These are phyloP conservation scores for Ogataea paraovalis DNA, from an alignment of 805 yeast genomes.

Conservation along the genomic window DNA sequence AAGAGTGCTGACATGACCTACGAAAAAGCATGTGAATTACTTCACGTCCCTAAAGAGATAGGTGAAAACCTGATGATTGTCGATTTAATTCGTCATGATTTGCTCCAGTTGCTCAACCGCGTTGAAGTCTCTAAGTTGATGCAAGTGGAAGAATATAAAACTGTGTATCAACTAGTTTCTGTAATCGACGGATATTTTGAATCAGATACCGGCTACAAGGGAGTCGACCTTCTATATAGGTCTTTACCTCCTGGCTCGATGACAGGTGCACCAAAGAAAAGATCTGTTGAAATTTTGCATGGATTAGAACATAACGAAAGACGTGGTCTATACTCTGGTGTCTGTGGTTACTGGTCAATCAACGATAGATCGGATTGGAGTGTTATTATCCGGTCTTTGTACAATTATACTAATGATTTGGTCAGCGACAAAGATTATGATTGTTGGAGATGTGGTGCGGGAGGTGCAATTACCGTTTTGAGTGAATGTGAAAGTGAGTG, in stretches of 20 bases:
- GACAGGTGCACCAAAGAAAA: constrained; percentile 98
- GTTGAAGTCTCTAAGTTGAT: constrained; percentile 77
- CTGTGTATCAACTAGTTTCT: constrained; percentile 88
- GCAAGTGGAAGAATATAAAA: constrained; percentile 88
- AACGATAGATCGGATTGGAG: constrained; percentile 93
- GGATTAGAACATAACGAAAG: constrained; percentile 53
- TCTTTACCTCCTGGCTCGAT: constrained; percentile 97
- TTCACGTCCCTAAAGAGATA: constrained; percentile 84
- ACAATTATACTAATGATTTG: constrained; percentile 53
- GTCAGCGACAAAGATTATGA: constrained; percentile 12
- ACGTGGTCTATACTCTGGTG: constrained; percentile 88
- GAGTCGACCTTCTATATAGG: constrained; percentile 72
- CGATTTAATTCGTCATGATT: constrained; percentile 89
- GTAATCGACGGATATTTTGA: constrained; percentile 68
- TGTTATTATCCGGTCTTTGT: constrained; percentile 84
- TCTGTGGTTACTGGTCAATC: constrained; percentile 91
- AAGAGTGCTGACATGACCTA: constrained; percentile 52
- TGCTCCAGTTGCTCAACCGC: constrained; percentile 57
- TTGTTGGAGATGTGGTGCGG: constrained; percentile 91
- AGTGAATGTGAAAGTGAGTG: constrained; percentile 83
- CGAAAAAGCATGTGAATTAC: constrained; percentile 56
- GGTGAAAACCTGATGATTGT: constrained; percentile 98
- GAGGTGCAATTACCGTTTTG: constrained; percentile 93
- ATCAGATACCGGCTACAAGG: constrained; percentile 39
- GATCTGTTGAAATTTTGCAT: constrained; percentile 82